These are phyloP conservation scores for Chlamydomonas sp. DNA, from an alignment of 139 green algal genomes.

Conservation along the genomic window DNA sequence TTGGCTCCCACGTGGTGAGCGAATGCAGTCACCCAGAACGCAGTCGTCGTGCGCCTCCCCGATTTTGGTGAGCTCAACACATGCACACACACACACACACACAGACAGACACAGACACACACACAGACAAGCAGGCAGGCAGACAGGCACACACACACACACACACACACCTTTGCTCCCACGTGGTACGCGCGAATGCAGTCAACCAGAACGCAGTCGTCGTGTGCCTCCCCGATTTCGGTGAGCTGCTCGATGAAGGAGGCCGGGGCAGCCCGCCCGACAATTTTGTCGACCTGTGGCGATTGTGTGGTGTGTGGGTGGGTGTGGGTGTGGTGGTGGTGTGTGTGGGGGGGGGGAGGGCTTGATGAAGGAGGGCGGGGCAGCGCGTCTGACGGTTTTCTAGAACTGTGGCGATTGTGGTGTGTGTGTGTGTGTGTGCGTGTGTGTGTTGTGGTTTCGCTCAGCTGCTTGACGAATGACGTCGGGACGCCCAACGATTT, in stretches of 20 bases:
- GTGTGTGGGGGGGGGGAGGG: too few species aligned
- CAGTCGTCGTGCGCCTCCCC: too few species aligned
- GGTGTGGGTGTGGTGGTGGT: background rate
- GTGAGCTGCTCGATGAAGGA: constrained; percentile 11
- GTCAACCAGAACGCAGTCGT: background rate
- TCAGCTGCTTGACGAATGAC: background rate
- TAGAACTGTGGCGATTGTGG: background rate
- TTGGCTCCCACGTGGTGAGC: too few species aligned
- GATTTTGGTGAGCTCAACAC: too few species aligned
- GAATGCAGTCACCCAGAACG: background rate
- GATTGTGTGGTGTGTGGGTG: background rate
- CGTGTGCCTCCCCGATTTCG: background rate
- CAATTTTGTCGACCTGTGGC: constrained; percentile 10
- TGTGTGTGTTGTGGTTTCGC: background rate
- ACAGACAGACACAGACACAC: too few species aligned
- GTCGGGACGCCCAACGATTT: too few species aligned
- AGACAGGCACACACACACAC: too few species aligned
- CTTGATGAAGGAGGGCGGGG: constrained; percentile 1
- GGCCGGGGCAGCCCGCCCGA: background rate
- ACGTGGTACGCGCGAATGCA: constrained; percentile 43
- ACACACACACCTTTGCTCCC: too few species aligned
- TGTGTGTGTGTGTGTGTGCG: background rate
- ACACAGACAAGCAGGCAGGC: too few species aligned
- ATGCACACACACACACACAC: too few species aligned
- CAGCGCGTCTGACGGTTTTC: background rate